Conservation (phyloP, 352 stramenopile genomes). For the Globisporangium emineosum region DNA sequence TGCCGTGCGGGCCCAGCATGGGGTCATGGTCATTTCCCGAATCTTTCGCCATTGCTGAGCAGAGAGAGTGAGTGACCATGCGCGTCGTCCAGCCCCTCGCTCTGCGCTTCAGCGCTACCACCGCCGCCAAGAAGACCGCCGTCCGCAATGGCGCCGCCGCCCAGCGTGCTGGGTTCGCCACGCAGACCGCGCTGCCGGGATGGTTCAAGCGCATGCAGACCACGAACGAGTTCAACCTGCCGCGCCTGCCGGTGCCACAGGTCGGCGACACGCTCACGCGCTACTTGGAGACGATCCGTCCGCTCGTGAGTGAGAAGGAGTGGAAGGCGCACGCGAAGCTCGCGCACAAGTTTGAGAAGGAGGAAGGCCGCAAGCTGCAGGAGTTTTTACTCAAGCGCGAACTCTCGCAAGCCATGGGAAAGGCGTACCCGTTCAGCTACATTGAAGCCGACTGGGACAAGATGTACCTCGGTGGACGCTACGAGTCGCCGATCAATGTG, state of each 20-base stretch:
- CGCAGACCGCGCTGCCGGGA: slow-evolving; percentile 30
- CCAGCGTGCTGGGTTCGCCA: slow-evolving; percentile 16
- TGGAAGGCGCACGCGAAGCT: slow-evolving; percentile 67
- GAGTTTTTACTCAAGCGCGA: slow-evolving; percentile 66
- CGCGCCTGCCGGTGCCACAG: slow-evolving; percentile 83
- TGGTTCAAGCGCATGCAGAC: slow-evolving; percentile 76
- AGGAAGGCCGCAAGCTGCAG: slow-evolving; percentile 56
- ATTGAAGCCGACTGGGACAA: slow-evolving; percentile 91
- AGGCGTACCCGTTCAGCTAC: slow-evolving; percentile 91
- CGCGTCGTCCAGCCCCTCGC: slow-evolving; percentile 15
- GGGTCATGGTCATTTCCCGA: slow-evolving; percentile 9
- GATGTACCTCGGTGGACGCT: slow-evolving; percentile 89
- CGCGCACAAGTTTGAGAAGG: slow-evolving; percentile 50
- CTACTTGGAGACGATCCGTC: slow-evolving; percentile 78
- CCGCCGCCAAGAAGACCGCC: background rate
- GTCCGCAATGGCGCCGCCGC: background rate
- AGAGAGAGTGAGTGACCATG: slow-evolving; percentile 1
- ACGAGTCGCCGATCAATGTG: slow-evolving; percentile 89
- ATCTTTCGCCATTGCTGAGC: background rate
- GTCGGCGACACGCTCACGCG: slow-evolving; percentile 88
- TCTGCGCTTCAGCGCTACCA: background rate
- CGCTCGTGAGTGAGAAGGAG: slow-evolving; percentile 65
- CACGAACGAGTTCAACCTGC: slow-evolving; percentile 78
- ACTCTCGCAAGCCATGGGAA: slow-evolving; percentile 70
- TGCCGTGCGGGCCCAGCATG: too few species aligned